Base-by-base conservation (phyloP, 495 filamentous ascomycete species). In the Barbatosphaeria neglecta region DNA sequence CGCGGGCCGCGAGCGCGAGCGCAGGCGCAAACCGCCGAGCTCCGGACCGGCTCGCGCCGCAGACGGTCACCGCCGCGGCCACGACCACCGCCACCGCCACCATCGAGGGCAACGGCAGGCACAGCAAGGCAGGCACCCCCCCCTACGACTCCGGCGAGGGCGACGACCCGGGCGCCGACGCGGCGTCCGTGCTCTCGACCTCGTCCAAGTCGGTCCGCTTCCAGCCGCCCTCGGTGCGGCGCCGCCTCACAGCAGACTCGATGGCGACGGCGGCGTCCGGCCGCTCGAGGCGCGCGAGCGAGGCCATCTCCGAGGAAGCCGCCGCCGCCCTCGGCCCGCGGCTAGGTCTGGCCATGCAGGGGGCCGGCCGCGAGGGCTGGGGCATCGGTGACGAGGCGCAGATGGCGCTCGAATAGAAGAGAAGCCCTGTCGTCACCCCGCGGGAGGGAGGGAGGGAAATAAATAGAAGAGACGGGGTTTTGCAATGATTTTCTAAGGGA, bases 371-470 rank as follows among this genome's bases (percentile, higher is more conserved):
- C 41, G 60, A 61, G 35, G 58, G 55, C 4, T 76, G 76, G 73
- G 70, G 73, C 2, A 72, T 80, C 45, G 72, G 71, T 3, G 76
- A 78, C 46, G 75, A 76, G 46, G 66, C 68, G 16, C 60, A 66
- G 49, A 76, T 77, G 75, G 66, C 64, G 7, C 58, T 77, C 24
- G 71, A 72, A 37, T 74, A 48, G 43, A n/a, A n/a, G n/a, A n/a
- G n/a, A n/a, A n/a, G n/a, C n/a, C n/a, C n/a, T n/a, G n/a, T n/a
- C n/a, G n/a, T n/a, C n/a, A n/a, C n/a, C n/a, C n/a, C n/a, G n/a
- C n/a, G n/a, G n/a, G n/a, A n/a, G n/a, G n/a, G n/a, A n/a, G n/a
- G n/a, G n/a, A n/a, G n/a, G n/a, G n/a, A n/a, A n/a, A n/a, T n/a
- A n/a, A n/a, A n/a, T n/a, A n/a, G n/a, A n/a, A n/a, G n/a, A n/a